Evolutionary conservation across 352 stramenopile species (phyloP), one percentile per base, ranked within the genome.

Genomic region (Phytophthora tubulina): DNA sequence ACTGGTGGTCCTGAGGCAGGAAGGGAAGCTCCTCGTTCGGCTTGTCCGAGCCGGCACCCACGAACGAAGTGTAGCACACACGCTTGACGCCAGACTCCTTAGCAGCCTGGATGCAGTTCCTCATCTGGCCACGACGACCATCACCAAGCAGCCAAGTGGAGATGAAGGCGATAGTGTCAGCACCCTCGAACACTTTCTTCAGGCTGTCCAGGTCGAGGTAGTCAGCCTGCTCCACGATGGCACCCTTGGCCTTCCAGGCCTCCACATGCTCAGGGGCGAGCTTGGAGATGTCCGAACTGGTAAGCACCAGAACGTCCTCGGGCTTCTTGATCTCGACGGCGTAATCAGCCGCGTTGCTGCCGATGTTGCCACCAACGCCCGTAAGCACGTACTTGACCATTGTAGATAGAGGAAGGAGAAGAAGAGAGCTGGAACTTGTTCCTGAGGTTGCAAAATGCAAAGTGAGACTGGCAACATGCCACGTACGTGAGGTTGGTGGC

Each of bases 41-140:
- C 48, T 67, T 60, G 11, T 44, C 31, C 45, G 53, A 55, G 9
- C 72, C 72, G 1, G 72, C 72, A 11, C 72, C 66, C 7, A 72
- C 67, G 36, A 75, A 72, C 21, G 72, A 79, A 7, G 72, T 79
- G 72, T 79, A 79, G 66, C 72, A 79, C 14, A 73, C 67, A 2
- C 67, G 67, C 41, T 73, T 76, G 15, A 79, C 72, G 27, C 70
- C 70, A 3, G 53, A 31, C 10, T 63, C 63, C 33, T 76, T 76
- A 30, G 70, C 70, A 0, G 70, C 70, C 13, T 57, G 38, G 30
- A 54, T 60, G 15, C 63, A 61, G 53, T 76, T 76, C 48, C 58
- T 53, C 15, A 55, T 55, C 49, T 76, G 69, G 32, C 53, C 41
- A 50, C 69, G 69, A 17, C 69, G 69, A 41, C 69, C 54, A 5